phyloP scores from a whole-genome alignment of 805 yeast species.

The Lachancea waltii region DNA sequence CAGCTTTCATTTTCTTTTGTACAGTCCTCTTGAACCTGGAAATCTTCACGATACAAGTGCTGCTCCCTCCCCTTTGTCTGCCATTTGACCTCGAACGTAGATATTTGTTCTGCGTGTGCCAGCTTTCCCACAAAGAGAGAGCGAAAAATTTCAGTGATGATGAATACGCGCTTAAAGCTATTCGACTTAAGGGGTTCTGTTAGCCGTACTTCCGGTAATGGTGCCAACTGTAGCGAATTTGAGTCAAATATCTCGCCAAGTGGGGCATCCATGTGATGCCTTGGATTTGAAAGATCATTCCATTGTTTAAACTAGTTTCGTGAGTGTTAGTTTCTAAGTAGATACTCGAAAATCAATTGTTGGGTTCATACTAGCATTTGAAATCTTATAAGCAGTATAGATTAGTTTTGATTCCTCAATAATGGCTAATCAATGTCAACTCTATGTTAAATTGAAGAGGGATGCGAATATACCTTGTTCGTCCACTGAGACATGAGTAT shows the following conservation, averaged over 20 bases:
- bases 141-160: conserved; percentile 25
- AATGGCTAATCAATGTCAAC: background rate
- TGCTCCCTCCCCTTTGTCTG: conserved; percentile 3
- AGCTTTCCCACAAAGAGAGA: conserved; percentile 23
- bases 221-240: conserved; percentile 21
- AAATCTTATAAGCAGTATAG: too few relatives aligned
- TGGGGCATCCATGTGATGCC: conserved; percentile 39
- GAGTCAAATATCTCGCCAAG: conserved; percentile 14
- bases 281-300: conserved; percentile 40
- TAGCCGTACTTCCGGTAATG: conserved; percentile 31
- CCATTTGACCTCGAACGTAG: conserved; percentile 3
- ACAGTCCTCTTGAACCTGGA: conserved; percentile 5
- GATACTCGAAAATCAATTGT: too few relatives aligned
- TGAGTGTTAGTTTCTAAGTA: conserved; percentile 8
- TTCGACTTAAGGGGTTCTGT: conserved; percentile 12
- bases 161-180: conserved; percentile 14
- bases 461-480: too few relatives aligned
- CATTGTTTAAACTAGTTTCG: conserved; percentile 46
- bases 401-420: background rate
- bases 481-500: too few relatives aligned
- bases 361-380: background rate
- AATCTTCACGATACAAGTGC: conserved; percentile 7
- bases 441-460: background rate
- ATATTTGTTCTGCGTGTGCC: background rate
- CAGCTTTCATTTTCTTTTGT: background rate